phyloP scores from a whole-genome alignment of 176 grass and related monocot species.

The Chrysopogon serrulatus region DNA sequence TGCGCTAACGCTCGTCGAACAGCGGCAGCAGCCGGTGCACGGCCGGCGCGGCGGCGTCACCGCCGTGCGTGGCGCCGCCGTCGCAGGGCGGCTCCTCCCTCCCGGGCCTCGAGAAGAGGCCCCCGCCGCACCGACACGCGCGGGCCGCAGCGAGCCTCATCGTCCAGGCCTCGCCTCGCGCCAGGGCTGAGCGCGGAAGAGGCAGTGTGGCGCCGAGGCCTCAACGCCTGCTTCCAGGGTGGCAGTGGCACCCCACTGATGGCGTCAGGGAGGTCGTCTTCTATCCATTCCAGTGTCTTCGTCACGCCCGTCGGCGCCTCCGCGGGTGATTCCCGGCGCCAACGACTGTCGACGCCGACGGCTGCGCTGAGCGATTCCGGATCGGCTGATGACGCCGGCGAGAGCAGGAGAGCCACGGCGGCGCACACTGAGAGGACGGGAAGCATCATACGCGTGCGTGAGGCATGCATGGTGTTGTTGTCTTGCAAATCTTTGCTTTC shows the following conservation, averaged over 20 bases:
- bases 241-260: neutral
- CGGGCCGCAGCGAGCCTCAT: constrained; percentile 47
- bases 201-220: neutral
- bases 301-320: neutral
- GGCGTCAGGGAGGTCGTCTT: neutral
- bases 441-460: neutral
- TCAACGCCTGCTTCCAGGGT: neutral
- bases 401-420: constrained; percentile 25
- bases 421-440: neutral
- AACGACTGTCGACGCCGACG: neutral
- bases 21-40: neutral
- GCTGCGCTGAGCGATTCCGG: neutral
- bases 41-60: neutral
- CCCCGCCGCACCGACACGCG: constrained; percentile 17
- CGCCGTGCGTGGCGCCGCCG: neutral
- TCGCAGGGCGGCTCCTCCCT: constrained; percentile 18
- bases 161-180: constrained; percentile 28
- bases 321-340: neutral
- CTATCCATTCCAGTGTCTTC: neutral
- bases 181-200: constrained; percentile 33
- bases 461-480: neutral
- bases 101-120: neutral
- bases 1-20: neutral
- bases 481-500: neutral
- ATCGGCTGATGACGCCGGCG: neutral